These are phyloP conservation scores for Mycosphaerella arachidis DNA, from an alignment of 2,329 filamentous ascomycete species.

Conservation along the genomic window DNA sequence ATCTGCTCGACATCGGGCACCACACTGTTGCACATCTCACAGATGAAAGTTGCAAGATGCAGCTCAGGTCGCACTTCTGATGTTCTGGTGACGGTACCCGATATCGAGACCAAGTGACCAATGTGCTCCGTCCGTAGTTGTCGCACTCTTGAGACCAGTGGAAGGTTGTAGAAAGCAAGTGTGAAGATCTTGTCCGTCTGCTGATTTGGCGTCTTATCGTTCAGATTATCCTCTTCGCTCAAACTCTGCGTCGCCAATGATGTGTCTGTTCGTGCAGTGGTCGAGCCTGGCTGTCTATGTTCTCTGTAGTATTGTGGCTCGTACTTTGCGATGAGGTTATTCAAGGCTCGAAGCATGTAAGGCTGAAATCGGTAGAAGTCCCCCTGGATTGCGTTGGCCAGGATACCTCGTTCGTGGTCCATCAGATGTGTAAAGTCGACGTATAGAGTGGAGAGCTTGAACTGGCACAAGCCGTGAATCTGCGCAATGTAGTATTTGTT, in stretches of 20 bases:
- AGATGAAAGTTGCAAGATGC: slow-evolving; percentile 86
- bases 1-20: slow-evolving; percentile 93
- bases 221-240: slow-evolving; percentile 55
- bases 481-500: slow-evolving; percentile 83
- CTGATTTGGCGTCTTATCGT: slow-evolving; percentile 78
- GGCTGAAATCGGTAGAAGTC: slow-evolving; percentile 95
- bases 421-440: slow-evolving; percentile 82
- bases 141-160: slow-evolving; percentile 78
- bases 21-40: slow-evolving; percentile 78
- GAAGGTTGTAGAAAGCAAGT: slow-evolving; percentile 88
- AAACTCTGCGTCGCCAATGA: slow-evolving; percentile 54
- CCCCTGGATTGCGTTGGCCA: slow-evolving; percentile 80
- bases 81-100: slow-evolving; percentile 91
- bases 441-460: slow-evolving; percentile 77
- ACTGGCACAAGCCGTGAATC: slow-evolving; percentile 70
- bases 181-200: slow-evolving; percentile 96
- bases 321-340: slow-evolving; percentile 91
- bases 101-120: slow-evolving; percentile 89
- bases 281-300: slow-evolving; percentile 76
- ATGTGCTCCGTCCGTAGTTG: slow-evolving; percentile 85
- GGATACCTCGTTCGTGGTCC: slow-evolving; percentile 68
- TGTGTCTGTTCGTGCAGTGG: slow-evolving; percentile 63
- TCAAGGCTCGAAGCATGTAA: slow-evolving; percentile 80
- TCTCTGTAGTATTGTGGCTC: slow-evolving; percentile 91
- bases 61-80: slow-evolving; percentile 95